These are phyloP conservation scores for Globisporangium emineosum DNA, from an alignment of 352 stramenopile genomes.

Conservation along the genomic window DNA sequence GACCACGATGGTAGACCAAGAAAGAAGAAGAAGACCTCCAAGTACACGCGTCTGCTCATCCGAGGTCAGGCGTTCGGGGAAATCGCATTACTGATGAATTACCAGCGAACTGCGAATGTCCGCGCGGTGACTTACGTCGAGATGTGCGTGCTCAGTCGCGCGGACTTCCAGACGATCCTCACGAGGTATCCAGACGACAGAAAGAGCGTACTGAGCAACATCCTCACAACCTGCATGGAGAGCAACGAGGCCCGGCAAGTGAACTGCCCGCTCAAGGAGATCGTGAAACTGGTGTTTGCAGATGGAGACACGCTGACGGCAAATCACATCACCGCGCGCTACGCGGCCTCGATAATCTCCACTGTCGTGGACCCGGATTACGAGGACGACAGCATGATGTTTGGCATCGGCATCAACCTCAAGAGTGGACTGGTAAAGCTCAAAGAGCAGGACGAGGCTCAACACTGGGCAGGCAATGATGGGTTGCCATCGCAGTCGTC, in stretches of 20 bases:
- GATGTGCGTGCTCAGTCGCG: neutral
- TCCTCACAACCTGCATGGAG: constrained; percentile 25
- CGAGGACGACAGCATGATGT: constrained; percentile 24
- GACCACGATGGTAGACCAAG: neutral
- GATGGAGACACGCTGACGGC: constrained; percentile 1
- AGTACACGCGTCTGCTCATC: constrained; percentile 7
- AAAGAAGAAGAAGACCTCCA: neutral
- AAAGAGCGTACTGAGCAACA: constrained; percentile 19
- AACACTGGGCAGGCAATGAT: neutral
- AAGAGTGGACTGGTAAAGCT: constrained; percentile 20
- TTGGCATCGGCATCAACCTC: constrained; percentile 21
- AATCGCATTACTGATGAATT: neutral
- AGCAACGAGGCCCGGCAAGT: constrained; percentile 19
- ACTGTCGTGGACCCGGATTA: constrained; percentile 15
- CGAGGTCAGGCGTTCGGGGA: neutral
- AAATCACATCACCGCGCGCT: constrained; percentile 13
- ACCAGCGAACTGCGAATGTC: neutral
- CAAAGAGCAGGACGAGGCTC: constrained; percentile 8
- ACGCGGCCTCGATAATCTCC: constrained; percentile 22
- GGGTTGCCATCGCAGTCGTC: neutral
- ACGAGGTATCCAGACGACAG: constrained; percentile 27
- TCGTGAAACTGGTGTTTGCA: constrained; percentile 17
- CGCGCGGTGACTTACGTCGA: neutral
- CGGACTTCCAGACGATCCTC: constrained; percentile 22
- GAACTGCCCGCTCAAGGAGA: constrained; percentile 22